phyloP scores from a whole-genome alignment of 495 filamentous ascomycete species.

The Pyrenopolyporus hunteri region DNA sequence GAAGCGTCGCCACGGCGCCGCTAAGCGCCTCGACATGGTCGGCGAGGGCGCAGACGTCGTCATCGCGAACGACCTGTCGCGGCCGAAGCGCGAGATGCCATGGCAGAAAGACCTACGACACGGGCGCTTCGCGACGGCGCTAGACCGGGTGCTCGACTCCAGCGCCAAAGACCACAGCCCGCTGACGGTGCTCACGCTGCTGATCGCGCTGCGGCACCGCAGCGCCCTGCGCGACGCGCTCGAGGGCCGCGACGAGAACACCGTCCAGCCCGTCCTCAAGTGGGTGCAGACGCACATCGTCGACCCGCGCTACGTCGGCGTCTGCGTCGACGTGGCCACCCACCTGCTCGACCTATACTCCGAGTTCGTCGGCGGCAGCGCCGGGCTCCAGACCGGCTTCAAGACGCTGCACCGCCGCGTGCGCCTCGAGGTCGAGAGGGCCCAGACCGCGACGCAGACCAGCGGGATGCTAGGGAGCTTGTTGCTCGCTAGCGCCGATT shows the following conservation, averaged over 20 bases:
- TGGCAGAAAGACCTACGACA: constrained; percentile 86
- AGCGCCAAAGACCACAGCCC: constrained; percentile 56
- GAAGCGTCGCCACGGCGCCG: constrained; percentile 71
- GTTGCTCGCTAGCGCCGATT: constrained; percentile 50
- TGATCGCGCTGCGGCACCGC: constrained; percentile 85
- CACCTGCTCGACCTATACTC: constrained; percentile 87
- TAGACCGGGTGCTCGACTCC: constrained; percentile 75
- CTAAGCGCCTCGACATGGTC: constrained; percentile 78
- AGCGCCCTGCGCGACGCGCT: constrained; percentile 85
- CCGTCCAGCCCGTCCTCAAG: constrained; percentile 77
- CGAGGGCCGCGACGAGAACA: constrained; percentile 78
- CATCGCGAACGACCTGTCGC: constrained; percentile 65
- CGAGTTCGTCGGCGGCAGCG: constrained; percentile 74
- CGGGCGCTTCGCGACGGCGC: constrained; percentile 74
- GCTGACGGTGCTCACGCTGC: constrained; percentile 70
- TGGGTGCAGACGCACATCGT: constrained; percentile 82
- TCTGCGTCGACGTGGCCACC: constrained; percentile 80
- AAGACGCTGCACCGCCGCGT: constrained; percentile 69
- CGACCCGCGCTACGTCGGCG: constrained; percentile 75
- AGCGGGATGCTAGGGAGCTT: constrained; percentile 87
- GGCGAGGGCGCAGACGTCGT: constrained; percentile 88
- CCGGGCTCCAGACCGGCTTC: constrained; percentile 72
- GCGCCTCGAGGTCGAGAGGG: constrained; percentile 75
- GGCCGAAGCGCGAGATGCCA: constrained; percentile 62
- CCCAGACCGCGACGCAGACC: constrained; percentile 77